Evolutionary conservation across 164 flowering plant genomes (phyloP), one percentile per base, ranked within the genome.

Genomic region (Pachysandra terminalis): DNA sequence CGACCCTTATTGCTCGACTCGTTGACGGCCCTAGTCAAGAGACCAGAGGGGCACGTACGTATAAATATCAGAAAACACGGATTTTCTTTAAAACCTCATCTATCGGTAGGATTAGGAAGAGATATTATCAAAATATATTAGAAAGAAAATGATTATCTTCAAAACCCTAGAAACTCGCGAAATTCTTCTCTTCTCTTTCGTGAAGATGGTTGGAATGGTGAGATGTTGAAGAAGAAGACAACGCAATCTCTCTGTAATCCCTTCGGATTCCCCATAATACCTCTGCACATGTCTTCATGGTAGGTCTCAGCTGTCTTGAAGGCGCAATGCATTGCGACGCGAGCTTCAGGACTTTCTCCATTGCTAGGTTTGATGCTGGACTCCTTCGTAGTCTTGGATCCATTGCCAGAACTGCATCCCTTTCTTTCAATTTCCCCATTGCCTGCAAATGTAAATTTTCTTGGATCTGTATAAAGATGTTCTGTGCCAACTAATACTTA

Each of bases 241-340:
- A 54, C 23, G 2, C 23, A 9, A n/a, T 54, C 17, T 54, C 57
- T 61, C 75, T 77, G 49, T 71, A 73, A 5, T 84, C 83, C 60
- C 77, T 85, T 19, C 93, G 67, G 17, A 86, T 82, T 19, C 60
- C 73, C 96, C 96, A 90, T 35, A 90, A 59, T 4, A 76, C 73
- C 74, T 88, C 90, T 0, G 74, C 93, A 48, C 93, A 90, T 35
- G 71, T 70, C 71, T 78, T 81, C 96, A 90, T 88, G 51, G 83
- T 55, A 9, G 96, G 96, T 53, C 96, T 80, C 21, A 77, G 64
- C 9, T 68, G 78, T 70, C 84, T 84, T 2, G 73, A 9, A 45
- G 90, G 78, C 0, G 80, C 84, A 19, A 85, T 73, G 75, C 96
- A 90, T 45, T 80, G 71, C 6, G 64, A 64, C 23, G 93, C 96